phyloP scores from a whole-genome alignment of 2,329 filamentous ascomycete genomes.

The Penicillium sp. region DNA sequence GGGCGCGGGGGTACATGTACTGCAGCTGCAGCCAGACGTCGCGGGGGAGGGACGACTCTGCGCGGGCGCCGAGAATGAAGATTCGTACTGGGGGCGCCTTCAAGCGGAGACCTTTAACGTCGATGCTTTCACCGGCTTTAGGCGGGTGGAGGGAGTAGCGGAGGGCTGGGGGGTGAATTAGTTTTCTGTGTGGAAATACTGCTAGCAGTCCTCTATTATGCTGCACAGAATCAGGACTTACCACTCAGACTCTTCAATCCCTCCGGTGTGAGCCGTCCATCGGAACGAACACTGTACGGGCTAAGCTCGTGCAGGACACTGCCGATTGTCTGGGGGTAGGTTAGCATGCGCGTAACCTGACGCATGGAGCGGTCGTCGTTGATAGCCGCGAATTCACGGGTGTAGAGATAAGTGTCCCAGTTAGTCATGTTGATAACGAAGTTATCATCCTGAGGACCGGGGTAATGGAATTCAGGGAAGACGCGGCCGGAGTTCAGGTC shows the following conservation, averaged over 20 bases:
- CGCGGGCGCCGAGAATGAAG: conserved; percentile 90
- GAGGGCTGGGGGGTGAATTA: conserved; percentile 59
- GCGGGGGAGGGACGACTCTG: conserved; percentile 93
- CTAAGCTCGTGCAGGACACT: conserved; percentile 93
- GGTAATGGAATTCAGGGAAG: conserved; percentile 93
- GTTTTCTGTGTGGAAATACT: not conserved
- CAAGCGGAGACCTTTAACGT: conserved; percentile 75
- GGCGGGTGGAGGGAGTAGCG: conserved; percentile 93
- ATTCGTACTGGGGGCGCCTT: conserved; percentile 85
- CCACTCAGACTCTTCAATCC: conserved; percentile 92
- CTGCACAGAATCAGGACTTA: conserved; percentile 50
- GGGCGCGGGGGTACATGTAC: conserved; percentile 91
- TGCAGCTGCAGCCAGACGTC: conserved; percentile 91
- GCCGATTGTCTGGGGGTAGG: conserved; percentile 88
- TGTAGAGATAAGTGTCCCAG: conserved; percentile 97
- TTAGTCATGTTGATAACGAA: conserved; percentile 95
- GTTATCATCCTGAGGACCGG: conserved; percentile 85
- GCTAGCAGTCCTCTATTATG: not conserved
- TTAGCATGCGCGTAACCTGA: conserved; percentile 88
- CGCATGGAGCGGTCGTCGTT: conserved; percentile 88
- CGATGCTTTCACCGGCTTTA: conserved; percentile 68
- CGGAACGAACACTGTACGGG: conserved; percentile 78
- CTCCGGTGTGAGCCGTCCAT: conserved; percentile 76
- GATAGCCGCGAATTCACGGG: conserved; percentile 84
- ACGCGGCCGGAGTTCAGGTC: conserved; percentile 85